Percentiles rank a stretch among this genome's conserved stretches.
phyloP scores from a whole-genome alignment of 2,329 filamentous ascomycete genomes.

The Atkinsonella hypoxylon region DNA sequence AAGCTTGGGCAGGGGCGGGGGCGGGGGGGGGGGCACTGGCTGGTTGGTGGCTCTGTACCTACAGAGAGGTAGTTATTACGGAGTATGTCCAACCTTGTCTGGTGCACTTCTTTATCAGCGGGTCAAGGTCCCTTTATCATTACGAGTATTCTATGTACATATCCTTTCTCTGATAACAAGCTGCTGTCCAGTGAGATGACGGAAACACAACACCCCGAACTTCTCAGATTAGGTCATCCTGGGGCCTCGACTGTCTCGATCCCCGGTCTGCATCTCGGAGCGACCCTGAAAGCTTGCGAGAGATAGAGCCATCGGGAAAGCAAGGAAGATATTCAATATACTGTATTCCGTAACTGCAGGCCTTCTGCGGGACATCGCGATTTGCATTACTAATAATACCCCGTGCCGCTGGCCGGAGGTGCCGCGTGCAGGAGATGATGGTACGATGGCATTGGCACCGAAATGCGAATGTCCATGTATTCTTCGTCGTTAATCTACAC shows the following conservation, averaged over 20 bases:
- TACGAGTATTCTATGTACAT: conserved; percentile 18
- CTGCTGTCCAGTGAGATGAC: conserved; percentile 5
- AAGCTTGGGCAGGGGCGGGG: background rate
- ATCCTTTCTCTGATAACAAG: conserved; percentile 21
- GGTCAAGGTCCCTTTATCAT: conserved; percentile 18
- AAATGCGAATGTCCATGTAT: background rate
- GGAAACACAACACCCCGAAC: background rate
- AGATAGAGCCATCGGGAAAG: background rate
- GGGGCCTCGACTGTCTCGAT: conserved; percentile 1
- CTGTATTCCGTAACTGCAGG: too few species aligned
- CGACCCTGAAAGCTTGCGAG: conserved; percentile 1
- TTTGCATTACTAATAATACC: background rate
- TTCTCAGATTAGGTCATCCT: conserved; percentile 1
- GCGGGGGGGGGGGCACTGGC: background rate
- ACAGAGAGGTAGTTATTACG: too few species aligned
- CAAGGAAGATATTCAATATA: too few species aligned
- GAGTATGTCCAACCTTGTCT: too few species aligned
- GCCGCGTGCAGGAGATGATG: background rate
- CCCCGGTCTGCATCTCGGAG: background rate
- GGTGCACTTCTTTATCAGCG: conserved; percentile 5
- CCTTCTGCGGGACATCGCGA: conserved; percentile 1
- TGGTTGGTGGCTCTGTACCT: too few species aligned
- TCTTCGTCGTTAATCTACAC: too few species aligned
- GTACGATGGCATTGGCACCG: background rate
- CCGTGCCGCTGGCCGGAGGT: background rate